Evolutionary conservation across 1,284 basidiomycete genomes (phyloP).

Genomic region (Somion occarium): DNA sequence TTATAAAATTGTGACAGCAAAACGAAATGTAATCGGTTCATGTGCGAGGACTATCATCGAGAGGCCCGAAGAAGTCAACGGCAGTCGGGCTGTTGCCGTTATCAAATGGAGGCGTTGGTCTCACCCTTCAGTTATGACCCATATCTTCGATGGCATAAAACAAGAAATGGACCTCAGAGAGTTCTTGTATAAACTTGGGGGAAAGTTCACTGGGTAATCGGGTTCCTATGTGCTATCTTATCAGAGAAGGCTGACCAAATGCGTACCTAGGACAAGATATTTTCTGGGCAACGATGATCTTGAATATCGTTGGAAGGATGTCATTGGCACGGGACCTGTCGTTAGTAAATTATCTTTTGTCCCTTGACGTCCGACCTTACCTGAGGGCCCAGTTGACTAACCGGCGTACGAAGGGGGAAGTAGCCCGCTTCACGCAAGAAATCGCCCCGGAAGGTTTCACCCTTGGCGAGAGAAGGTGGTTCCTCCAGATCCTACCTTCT

Average conservation of each 20-base stretch:
- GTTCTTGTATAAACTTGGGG: slow-evolving; percentile 39
- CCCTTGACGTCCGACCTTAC: background rate
- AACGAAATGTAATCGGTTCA: slow-evolving; percentile 25
- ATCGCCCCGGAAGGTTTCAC: slow-evolving; percentile 38
- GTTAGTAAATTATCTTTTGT: slow-evolving; percentile 24
- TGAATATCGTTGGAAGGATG: slow-evolving; percentile 47
- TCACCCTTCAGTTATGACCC: slow-evolving; percentile 40
- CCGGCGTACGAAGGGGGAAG: slow-evolving; percentile 31
- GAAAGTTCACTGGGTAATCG: slow-evolving; percentile 43
- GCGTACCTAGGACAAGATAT: slow-evolving; percentile 36
- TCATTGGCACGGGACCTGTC: slow-evolving; percentile 35
- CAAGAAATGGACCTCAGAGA: slow-evolving; percentile 34
- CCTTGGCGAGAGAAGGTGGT: slow-evolving; percentile 40
- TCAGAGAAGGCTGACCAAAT: background rate
- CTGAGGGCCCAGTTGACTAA: slow-evolving; percentile 31
- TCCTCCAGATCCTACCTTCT: slow-evolving; percentile 38
- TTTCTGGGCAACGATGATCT: slow-evolving; percentile 45
- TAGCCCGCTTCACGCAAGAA: slow-evolving; percentile 35
- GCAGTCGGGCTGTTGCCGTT: slow-evolving; percentile 40
- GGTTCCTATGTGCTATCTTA: slow-evolving; percentile 5
- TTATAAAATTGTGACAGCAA: slow-evolving; percentile 40
- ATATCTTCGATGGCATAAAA: slow-evolving; percentile 31
- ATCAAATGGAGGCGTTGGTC: slow-evolving; percentile 41
- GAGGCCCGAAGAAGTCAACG: slow-evolving; percentile 31
- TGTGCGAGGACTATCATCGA: slow-evolving; percentile 32